Evolutionary conservation across 179 eudicot species (phyloP), one percentile per base, ranked within the genome.

Genomic region (Heliamphora ciliata): DNA sequence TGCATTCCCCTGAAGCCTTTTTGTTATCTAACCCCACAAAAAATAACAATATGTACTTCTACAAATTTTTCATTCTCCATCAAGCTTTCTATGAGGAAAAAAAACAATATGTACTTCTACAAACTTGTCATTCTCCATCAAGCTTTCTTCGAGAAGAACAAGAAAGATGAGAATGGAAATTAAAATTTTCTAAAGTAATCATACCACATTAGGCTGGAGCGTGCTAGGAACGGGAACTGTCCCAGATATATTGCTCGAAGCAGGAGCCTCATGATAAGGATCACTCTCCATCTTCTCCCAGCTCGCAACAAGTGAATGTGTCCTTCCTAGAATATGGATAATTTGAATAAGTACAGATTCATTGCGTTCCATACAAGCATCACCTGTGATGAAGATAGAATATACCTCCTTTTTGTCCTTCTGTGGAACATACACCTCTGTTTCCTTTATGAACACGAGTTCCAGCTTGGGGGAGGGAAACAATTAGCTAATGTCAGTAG

Each of bases 281-380:
- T 88, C 86, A 87, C 85, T 87, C 71, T 91, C 98, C 81, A 84
- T 89, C 85, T 84, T 93, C 86, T 95, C 97, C 98, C 92, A 91
- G 82, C 79, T 91, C 17, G 92, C 83, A 85, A 87, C 91, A 86
- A 90, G 82, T 52, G 92, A 86, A 74, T 88, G 88, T 77, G 90
- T 89, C 85, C 92, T 89, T 76, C 97, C 98, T 95, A 85, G 75
- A 77, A 81, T 76, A 51, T 11, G 68, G 54, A 40, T 66, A 74
- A 8, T 51, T 18, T 76, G 60, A 58, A 81, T 72, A 46, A 74
- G 80, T 44, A 81, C 83, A 44, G 52, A 64, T 61, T 68, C 56
- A 51, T 13, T 48, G 58, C 40, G 46, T 13, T 31, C 51, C 65
- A 66, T 24, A 47, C 13, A 81, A 68, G n/a, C 8, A 81, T 44